phyloP scores from a whole-genome alignment of 768 basidiomycete species.

The Pulveroboletus sp. region DNA sequence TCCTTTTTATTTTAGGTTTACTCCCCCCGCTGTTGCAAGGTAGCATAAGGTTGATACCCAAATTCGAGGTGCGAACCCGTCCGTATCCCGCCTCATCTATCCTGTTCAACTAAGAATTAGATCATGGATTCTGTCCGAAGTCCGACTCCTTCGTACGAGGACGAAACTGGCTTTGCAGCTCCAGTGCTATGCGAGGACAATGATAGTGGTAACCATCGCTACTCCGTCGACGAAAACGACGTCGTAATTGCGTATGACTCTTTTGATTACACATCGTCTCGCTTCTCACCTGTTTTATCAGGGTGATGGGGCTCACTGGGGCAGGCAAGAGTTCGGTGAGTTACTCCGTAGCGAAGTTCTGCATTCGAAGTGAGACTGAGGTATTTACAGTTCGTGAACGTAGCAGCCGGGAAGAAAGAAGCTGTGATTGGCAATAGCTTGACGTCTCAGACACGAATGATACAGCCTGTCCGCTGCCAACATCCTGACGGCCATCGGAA shows the following conservation, averaged over 20 bases:
- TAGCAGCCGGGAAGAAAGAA: background rate
- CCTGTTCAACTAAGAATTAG: background rate
- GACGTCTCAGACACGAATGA: slow-evolving; percentile 6
- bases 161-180: background rate
- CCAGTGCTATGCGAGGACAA: background rate
- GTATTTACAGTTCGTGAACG: slow-evolving; percentile 14
- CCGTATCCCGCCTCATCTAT: background rate
- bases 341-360: background rate
- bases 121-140: background rate
- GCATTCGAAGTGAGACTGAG: background rate
- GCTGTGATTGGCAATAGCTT: background rate
- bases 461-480: slow-evolving; percentile 5
- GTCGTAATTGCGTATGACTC: slow-evolving; percentile 18
- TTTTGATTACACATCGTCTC: background rate
- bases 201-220: no score
- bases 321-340: slow-evolving; percentile 20
- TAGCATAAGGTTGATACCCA: background rate
- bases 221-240: slow-evolving; percentile 1
- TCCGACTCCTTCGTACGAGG: background rate
- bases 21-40: background rate
- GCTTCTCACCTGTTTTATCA: background rate
- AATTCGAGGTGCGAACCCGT: no score
- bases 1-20: background rate
- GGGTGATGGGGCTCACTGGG: slow-evolving; percentile 18
- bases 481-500: slow-evolving; percentile 13